These are phyloP conservation scores for Skeletonema marinoi DNA, from an alignment of 108 stramenopile genomes.

Conservation along the genomic window DNA sequence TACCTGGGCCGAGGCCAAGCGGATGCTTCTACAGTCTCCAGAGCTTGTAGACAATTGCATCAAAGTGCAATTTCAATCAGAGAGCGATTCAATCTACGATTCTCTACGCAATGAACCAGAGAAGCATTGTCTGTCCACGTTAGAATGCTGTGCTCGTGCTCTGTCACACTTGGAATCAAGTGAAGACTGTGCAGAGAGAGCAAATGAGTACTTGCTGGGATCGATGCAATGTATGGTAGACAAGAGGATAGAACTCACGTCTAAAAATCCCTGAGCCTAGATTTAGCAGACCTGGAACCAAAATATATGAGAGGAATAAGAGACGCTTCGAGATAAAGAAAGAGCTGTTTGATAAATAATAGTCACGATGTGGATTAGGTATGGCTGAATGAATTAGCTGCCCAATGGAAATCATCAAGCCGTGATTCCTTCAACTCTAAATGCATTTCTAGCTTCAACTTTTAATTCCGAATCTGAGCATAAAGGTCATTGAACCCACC, in stretches of 20 bases:
- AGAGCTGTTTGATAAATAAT: background rate
- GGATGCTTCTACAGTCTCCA: slow-evolving; percentile 46
- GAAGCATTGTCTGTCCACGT: slow-evolving; percentile 49
- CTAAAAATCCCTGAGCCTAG: background rate
- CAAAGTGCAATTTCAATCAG: slow-evolving; percentile 37
- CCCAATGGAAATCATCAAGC: background rate
- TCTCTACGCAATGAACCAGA: slow-evolving; percentile 52
- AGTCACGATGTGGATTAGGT: background rate
- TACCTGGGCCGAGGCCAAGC: slow-evolving; percentile 52
- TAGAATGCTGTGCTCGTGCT: slow-evolving; percentile 53
- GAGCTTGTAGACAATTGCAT: slow-evolving; percentile 29
- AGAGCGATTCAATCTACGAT: slow-evolving; percentile 38
- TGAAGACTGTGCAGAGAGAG: background rate
- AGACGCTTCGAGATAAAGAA: slow-evolving; percentile 4
- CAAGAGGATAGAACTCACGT: slow-evolving; percentile 1
- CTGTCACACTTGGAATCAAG: slow-evolving; percentile 21
- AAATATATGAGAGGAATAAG: slow-evolving; percentile 6
- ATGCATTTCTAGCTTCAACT: background rate
- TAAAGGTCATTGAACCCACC: slow-evolving; percentile 55
- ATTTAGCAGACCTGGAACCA: background rate
- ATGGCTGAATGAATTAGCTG: background rate
- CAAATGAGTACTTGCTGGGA: slow-evolving; percentile 1
- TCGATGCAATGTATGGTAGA: slow-evolving; percentile 3
- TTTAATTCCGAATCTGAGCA: slow-evolving; percentile 43
- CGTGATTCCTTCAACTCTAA: background rate